These are phyloP conservation scores for Diplocarpon rosae DNA, from an alignment of 2,329 filamentous ascomycete species.

Conservation along the genomic window DNA sequence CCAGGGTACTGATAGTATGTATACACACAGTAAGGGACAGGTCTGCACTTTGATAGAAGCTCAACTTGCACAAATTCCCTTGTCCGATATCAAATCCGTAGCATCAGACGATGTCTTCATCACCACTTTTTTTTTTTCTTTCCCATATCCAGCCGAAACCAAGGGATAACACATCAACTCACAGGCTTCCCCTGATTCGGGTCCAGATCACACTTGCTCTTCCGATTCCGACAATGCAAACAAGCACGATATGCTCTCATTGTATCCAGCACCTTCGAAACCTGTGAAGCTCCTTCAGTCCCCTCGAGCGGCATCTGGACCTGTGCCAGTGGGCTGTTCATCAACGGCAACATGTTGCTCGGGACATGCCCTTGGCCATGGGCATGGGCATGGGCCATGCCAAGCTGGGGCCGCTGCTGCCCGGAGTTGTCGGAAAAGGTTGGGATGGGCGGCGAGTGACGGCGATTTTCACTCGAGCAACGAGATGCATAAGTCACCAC, in stretches of 20 bases:
- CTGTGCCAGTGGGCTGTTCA: background rate
- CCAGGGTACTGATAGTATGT: background rate
- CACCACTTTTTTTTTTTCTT: too few species aligned
- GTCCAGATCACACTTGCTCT: constrained; percentile 27
- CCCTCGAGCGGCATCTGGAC: background rate
- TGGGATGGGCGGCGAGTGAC: too few species aligned
- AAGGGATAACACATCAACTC: constrained; percentile 4
- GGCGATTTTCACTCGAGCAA: too few species aligned
- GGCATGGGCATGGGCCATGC: background rate
- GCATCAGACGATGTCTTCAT: too few species aligned
- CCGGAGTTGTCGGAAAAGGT: too few species aligned
- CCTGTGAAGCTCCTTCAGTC: too few species aligned
- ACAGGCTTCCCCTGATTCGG: constrained; percentile 24
- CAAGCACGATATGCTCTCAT: constrained; percentile 28
- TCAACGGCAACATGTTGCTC: background rate
- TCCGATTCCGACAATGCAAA: constrained; percentile 25
- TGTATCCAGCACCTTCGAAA: constrained; percentile 14
- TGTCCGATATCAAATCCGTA: too few species aligned
- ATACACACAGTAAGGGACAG: too few species aligned
- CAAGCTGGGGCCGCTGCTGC: background rate
- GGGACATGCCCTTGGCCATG: background rate
- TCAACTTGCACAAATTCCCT: too few species aligned
- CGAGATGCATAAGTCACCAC: too few species aligned
- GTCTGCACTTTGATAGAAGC: too few species aligned
- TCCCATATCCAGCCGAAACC: background rate